A percentile compares a stretch with the other conserved stretches of the same genome.
phyloP scores from a whole-genome alignment of 371 early-diverging fungal species.

The Haplosporangium sp. region DNA sequence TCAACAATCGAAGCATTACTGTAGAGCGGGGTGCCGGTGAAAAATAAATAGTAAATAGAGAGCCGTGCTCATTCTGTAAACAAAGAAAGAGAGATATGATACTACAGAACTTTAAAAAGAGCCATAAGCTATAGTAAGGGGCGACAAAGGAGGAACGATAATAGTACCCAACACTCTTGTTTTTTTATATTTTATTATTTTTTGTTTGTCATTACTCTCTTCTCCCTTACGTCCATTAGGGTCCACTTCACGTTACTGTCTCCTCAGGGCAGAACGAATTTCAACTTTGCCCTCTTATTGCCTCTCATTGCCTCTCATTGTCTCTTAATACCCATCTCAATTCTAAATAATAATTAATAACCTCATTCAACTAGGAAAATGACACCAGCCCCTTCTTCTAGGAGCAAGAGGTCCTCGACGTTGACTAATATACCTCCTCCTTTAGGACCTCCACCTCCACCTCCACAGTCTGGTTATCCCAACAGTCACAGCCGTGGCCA shows the following conservation, averaged over 20 bases:
- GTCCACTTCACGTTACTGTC: neutral
- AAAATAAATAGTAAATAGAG: slow-evolving; percentile 5
- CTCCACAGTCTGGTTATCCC: slow-evolving; percentile 19
- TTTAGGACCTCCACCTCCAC: slow-evolving; percentile 23
- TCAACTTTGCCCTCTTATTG: neutral
- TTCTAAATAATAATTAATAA: too few relatives aligned
- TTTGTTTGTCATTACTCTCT: neutral
- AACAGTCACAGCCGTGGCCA: slow-evolving; percentile 3
- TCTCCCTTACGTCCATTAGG: neutral
- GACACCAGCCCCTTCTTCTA: slow-evolving; percentile 33
- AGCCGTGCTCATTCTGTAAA: slow-evolving; percentile 14
- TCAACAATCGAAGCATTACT: neutral
- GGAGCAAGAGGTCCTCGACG: slow-evolving; percentile 40
- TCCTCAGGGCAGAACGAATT: neutral
- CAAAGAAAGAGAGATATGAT: neutral
- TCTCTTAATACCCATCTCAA: slow-evolving; percentile 4
- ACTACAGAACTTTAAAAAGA: too few relatives aligned
- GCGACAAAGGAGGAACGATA: neutral
- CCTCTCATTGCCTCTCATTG: neutral
- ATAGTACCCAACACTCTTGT: too few relatives aligned
- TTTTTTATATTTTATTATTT: neutral
- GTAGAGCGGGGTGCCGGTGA: neutral
- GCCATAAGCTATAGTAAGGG: neutral
- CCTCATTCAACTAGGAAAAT: neutral
- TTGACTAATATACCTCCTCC: slow-evolving; percentile 40